Base-by-base conservation (phyloP, 495 filamentous ascomycete genomes). In the Penicillium samsonianum region DNA sequence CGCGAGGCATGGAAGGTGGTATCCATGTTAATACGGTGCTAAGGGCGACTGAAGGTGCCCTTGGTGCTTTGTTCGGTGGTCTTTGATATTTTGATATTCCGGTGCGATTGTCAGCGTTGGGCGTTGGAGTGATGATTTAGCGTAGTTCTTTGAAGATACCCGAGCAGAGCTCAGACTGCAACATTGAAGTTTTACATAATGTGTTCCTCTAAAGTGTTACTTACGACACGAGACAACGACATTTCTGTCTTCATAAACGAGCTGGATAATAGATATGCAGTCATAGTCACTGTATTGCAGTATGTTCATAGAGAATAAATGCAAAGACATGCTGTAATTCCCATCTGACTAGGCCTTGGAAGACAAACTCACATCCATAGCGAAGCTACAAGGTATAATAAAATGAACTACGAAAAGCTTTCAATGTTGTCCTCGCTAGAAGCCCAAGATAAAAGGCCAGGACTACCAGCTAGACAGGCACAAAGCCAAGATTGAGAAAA, bases 11-110 rank as follows among this genome's bases (percentile, higher is more conserved):
- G 40, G 46, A 49, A 14, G 62, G 57, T 31, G 64, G 38, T 23
- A 43, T 64, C 31, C 59, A 69, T 56, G 30, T 61, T 28, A 64
- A 70, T 53, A 59, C 64, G 17, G 68, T 79, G 43, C 31, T 76
- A 17, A 65, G 63, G 28, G 74, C 77, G 22, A 69, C 68, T 17
- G 64, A 72, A 41, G 70, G 69, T 57, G 67, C 72, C 19, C 40
- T 79, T 5, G 57, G 64, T 37, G 65, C 65, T 41, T 61, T 79
- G 50, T 74, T 76, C 43, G 60, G 65, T 37, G 45, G 50, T 57
- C 50, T 53, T 55, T 62, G 53, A 61, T 57, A 17, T 41, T 44
- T 38, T 2, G 16, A 1, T 38, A 38, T 38, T 38, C n/a, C 7
- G 50, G n/a, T 38, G 26, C 25, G 17, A 44, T 49, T 44, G 37